Evolutionary conservation across 2,329 filamentous ascomycete genomes (phyloP).

Genomic region (Westerdykella aurantiaca): DNA sequence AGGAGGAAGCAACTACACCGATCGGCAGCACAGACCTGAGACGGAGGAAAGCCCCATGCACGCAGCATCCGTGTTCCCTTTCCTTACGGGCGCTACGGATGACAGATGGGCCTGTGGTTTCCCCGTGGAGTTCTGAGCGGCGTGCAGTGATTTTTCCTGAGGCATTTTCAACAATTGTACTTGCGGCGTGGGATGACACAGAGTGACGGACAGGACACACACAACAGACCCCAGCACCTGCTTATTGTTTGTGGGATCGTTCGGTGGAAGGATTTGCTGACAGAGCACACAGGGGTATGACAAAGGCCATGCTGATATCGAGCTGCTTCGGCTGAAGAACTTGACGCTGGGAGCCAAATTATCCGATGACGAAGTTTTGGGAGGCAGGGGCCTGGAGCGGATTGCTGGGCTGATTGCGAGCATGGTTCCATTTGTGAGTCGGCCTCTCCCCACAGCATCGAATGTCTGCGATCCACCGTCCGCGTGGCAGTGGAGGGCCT

Average conservation of each 20-base stretch:
- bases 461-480: not conserved
- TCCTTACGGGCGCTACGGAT: too few species aligned
- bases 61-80: not conserved
- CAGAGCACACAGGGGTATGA: conserved; percentile 58
- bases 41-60: not conserved
- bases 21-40: too few species aligned
- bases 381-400: conserved; percentile 57
- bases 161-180: too few species aligned
- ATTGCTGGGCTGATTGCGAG: conserved; percentile 59
- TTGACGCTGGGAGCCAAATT: conserved; percentile 68
- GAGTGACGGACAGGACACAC: too few species aligned
- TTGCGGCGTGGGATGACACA: too few species aligned
- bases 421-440: conserved; percentile 75
- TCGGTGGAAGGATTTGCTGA: conserved; percentile 17
- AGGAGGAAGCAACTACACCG: too few species aligned
- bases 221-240: too few species aligned
- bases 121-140: too few species aligned
- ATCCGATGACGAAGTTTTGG: conserved; percentile 57
- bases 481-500: not conserved
- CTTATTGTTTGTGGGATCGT: too few species aligned
- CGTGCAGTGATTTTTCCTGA: too few species aligned
- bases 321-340: conserved; percentile 71
- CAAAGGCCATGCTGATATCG: conserved; percentile 70
- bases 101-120: too few species aligned
- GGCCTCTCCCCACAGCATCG: not conserved